These are phyloP conservation scores for Paramecium pentaurelia DNA, from an alignment of 73 alveolate species.

Conservation along the genomic window DNA sequence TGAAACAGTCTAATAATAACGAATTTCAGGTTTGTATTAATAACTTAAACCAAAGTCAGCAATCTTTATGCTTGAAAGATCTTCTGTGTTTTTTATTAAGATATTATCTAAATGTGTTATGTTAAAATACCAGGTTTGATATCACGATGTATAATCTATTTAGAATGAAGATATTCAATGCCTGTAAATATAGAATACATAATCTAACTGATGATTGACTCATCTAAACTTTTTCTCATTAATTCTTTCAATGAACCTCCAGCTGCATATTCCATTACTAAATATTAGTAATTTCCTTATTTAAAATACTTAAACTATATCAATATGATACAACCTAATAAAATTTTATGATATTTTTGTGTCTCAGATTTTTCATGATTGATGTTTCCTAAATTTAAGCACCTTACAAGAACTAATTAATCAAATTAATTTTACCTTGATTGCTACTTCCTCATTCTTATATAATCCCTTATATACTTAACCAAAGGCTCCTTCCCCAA, in stretches of 20 bases:
- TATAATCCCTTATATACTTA: background rate
- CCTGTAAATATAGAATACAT: slow-evolving; percentile 40
- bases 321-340: background rate
- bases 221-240: background rate
- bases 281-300: background rate
- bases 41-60: slow-evolving; percentile 60
- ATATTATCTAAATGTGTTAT: slow-evolving; percentile 45
- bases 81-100: background rate
- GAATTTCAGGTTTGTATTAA: background rate
- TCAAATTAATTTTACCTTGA: background rate
- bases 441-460: background rate
- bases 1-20: slow-evolving; percentile 19
- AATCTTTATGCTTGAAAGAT: slow-evolving; percentile 16
- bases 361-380: slow-evolving; percentile 30
- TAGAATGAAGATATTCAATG: slow-evolving; percentile 58
- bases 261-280: slow-evolving; percentile 37
- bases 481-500: slow-evolving; percentile 42
- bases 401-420: background rate
- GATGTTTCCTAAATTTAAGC: slow-evolving; percentile 36
- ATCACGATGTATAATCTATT: slow-evolving; percentile 69
- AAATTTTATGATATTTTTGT: slow-evolving; percentile 53
- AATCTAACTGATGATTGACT: background rate
- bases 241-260: background rate
- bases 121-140: slow-evolving; percentile 60
- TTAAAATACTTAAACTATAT: background rate